These are phyloP conservation scores for Conoideocrella luteorostrata DNA, from an alignment of 2,329 filamentous ascomycete genomes.

Conservation along the genomic window DNA sequence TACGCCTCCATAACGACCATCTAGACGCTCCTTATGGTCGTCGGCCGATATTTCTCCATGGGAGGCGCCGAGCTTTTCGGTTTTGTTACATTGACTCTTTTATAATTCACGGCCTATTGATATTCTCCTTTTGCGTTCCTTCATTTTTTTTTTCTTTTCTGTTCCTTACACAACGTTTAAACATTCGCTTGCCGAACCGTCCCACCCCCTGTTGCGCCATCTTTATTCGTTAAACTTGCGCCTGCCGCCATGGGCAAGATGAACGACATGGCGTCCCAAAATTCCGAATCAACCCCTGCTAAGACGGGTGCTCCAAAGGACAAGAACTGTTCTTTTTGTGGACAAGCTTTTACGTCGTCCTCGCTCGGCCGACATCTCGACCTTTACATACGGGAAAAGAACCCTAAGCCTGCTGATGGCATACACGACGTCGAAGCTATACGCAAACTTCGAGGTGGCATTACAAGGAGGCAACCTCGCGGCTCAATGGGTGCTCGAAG, in stretches of 20 bases:
- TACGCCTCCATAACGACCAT: background rate
- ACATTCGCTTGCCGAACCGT: slow-evolving; percentile 8
- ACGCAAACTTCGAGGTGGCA: slow-evolving; percentile 70
- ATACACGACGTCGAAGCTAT: slow-evolving; percentile 89
- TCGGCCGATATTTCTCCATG: slow-evolving; percentile 6
- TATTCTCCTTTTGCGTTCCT: too few relatives aligned
- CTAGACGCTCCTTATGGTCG: slow-evolving; percentile 6
- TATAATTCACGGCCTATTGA: slow-evolving; percentile 4
- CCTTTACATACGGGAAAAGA: slow-evolving; percentile 88
- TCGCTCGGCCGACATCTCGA: slow-evolving; percentile 90
- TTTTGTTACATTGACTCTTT: slow-evolving; percentile 1
- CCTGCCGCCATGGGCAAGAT: slow-evolving; percentile 14
- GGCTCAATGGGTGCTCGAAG: slow-evolving; percentile 53
- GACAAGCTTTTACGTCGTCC: slow-evolving; percentile 86
- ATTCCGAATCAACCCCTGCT: slow-evolving; percentile 32
- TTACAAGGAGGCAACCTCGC: slow-evolving; percentile 79
- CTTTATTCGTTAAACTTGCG: background rate
- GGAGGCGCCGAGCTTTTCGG: slow-evolving; percentile 6
- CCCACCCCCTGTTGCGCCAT: background rate
- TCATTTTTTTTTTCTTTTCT: too few relatives aligned
- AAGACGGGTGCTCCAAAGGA: slow-evolving; percentile 61
- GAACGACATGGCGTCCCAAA: slow-evolving; percentile 25
- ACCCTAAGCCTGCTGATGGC: slow-evolving; percentile 80
- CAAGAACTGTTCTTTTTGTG: slow-evolving; percentile 81
- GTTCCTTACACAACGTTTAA: too few relatives aligned